Conservation (phyloP, 352 stramenopile species). For the Blastocystis sp. region DNA sequence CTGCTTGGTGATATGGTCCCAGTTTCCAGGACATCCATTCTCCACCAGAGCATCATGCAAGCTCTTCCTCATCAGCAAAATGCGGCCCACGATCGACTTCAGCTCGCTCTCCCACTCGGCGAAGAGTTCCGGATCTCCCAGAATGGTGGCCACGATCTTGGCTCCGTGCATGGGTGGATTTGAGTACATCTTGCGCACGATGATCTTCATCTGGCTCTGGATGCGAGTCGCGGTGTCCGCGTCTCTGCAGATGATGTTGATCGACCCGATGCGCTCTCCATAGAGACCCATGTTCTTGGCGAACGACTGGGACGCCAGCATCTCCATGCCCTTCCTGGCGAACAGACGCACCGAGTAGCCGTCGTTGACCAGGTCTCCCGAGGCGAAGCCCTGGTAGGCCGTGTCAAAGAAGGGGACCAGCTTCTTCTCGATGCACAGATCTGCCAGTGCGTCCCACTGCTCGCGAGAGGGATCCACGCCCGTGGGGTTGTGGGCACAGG, state of each 20-base stretch:
- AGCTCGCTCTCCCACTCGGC: constrained; percentile 72
- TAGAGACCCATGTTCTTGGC: constrained; percentile 90
- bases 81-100: constrained; percentile 65
- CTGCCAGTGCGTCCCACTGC: constrained; percentile 81
- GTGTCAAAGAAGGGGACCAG: constrained; percentile 86
- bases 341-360: constrained; percentile 67
- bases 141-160: constrained; percentile 81
- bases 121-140: constrained; percentile 78
- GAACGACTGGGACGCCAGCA: constrained; percentile 81
- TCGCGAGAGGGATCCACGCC: constrained; percentile 80
- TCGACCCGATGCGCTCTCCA: constrained; percentile 79
- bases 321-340: constrained; percentile 72
- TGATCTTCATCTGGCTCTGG: constrained; percentile 82
- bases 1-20: constrained; percentile 94
- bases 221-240: constrained; percentile 74
- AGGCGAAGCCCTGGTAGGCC: constrained; percentile 87
- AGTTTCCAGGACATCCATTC: constrained; percentile 76
- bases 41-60: constrained; percentile 80
- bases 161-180: constrained; percentile 85
- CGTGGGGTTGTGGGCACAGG: constrained; percentile 83
- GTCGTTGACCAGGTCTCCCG: constrained; percentile 77
- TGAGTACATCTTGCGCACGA: constrained; percentile 86
- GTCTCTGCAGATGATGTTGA: constrained; percentile 77
- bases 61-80: constrained; percentile 64
- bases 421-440: constrained; percentile 78